These are phyloP conservation scores for Cryptosporidium felis DNA, from an alignment of 169 alveolate species.

Conservation along the genomic window DNA sequence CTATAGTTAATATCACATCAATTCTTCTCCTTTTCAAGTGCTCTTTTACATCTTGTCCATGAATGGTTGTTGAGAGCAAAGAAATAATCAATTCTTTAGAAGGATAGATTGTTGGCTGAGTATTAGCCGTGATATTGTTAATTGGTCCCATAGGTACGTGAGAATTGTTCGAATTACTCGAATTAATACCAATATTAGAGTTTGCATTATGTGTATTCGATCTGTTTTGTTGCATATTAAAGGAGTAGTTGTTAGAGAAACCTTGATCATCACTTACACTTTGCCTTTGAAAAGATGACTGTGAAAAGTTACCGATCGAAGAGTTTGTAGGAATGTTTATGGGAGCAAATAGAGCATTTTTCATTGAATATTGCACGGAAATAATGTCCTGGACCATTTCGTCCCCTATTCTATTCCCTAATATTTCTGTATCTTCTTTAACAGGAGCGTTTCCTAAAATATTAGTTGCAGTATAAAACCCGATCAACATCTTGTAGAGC, in stretches of 20 bases:
- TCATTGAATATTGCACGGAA: slow-evolving; percentile 26
- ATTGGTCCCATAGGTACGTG: neutral
- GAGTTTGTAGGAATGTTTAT: neutral
- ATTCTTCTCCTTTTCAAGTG: slow-evolving; percentile 64
- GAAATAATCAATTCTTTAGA: slow-evolving; percentile 38
- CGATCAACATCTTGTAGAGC: slow-evolving; percentile 58
- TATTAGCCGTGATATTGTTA: neutral
- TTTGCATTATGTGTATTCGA: neutral
- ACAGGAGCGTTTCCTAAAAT: neutral
- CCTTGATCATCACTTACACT: neutral
- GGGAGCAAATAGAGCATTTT: slow-evolving; percentile 3
- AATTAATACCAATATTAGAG: neutral
- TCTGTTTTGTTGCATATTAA: neutral
- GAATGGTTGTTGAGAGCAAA: slow-evolving; percentile 21
- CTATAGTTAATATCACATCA: slow-evolving; percentile 62
- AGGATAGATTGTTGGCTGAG: slow-evolving; percentile 46
- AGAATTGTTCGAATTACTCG: neutral
- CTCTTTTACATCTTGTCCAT: slow-evolving; percentile 33
- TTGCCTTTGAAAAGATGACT: slow-evolving; percentile 36
- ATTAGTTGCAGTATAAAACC: slow-evolving; percentile 57
- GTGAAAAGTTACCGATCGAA: slow-evolving; percentile 5
- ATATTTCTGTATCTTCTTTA: neutral
- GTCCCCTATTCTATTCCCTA: neutral
- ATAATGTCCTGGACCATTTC: slow-evolving; percentile 32
- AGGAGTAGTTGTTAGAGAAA: neutral